Conservation (phyloP, 2,329 filamentous ascomycete genomes). For the Ciborinia camelliae region DNA sequence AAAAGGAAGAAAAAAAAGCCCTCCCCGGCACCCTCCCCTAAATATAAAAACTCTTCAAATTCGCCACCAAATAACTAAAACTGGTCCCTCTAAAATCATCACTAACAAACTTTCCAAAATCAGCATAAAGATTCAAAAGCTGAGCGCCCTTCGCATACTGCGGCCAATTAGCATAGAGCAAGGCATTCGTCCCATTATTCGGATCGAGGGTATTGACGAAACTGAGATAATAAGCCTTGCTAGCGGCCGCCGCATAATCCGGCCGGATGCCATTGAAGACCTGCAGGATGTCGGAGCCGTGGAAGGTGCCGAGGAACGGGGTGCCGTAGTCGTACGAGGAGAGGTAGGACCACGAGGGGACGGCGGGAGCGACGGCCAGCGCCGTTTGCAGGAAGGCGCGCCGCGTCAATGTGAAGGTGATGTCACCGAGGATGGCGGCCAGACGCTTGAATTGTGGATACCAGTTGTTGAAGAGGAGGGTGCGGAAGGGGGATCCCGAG, state of each 20-base stretch:
- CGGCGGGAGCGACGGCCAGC: slow-evolving; percentile 47
- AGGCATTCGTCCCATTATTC: slow-evolving; percentile 50
- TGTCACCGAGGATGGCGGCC: slow-evolving; percentile 70
- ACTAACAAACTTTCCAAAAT: slow-evolving; percentile 39
- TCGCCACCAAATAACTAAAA: slow-evolving; percentile 42
- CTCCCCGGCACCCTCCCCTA: background rate
- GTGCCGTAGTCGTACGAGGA: slow-evolving; percentile 68
- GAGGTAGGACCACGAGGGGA: slow-evolving; percentile 73
- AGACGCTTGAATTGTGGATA: slow-evolving; percentile 77
- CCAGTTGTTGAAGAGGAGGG: slow-evolving; percentile 62
- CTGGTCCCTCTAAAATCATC: slow-evolving; percentile 49
- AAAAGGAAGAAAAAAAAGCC: too few species aligned
- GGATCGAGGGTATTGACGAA: slow-evolving; percentile 71
- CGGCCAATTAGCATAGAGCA: slow-evolving; percentile 49
- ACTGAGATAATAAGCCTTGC: slow-evolving; percentile 67
- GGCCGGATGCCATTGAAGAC: slow-evolving; percentile 50
- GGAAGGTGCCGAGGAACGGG: slow-evolving; percentile 72
- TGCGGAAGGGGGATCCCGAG: slow-evolving; percentile 69
- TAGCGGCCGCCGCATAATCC: slow-evolving; percentile 50
- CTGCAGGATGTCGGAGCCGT: slow-evolving; percentile 66
- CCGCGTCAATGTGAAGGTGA: slow-evolving; percentile 70
- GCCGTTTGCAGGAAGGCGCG: slow-evolving; percentile 57
- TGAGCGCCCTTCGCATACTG: slow-evolving; percentile 44
- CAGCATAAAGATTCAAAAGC: slow-evolving; percentile 49
- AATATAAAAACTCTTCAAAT: slow-evolving; percentile 29